Conservation (phyloP, 352 stramenopile genomes). For the Phytopythium vexans region DNA sequence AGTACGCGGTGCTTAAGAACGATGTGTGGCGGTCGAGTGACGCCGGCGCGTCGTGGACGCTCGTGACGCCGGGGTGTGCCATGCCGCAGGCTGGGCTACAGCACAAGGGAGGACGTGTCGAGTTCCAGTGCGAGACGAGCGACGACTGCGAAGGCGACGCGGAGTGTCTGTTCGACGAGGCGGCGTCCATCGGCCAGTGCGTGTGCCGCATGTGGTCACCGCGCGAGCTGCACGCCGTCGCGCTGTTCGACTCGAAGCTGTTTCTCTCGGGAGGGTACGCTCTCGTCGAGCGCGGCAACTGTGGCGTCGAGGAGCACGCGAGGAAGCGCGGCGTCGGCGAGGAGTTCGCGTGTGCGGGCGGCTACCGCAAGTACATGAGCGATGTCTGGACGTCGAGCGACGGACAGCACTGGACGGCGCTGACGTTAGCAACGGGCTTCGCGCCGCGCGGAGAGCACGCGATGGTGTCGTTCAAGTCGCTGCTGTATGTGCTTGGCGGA, state of each 20-base stretch:
- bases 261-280: slow-evolving; percentile 69
- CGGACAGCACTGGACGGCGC: slow-evolving; percentile 49
- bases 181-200: slow-evolving; percentile 43
- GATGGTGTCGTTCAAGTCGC: slow-evolving; percentile 56
- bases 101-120: slow-evolving; percentile 38
- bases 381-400: slow-evolving; percentile 71
- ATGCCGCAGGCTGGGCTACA: slow-evolving; percentile 50
- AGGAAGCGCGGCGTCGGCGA: slow-evolving; percentile 47
- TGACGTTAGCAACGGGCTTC: slow-evolving; percentile 32
- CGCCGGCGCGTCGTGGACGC: slow-evolving; percentile 62
- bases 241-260: slow-evolving; percentile 31
- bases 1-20: slow-evolving; percentile 74
- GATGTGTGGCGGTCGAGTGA: slow-evolving; percentile 78
- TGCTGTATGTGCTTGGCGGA: slow-evolving; percentile 58
- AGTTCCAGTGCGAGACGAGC: slow-evolving; percentile 58
- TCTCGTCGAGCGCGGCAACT: slow-evolving; percentile 58
- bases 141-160: slow-evolving; percentile 66
- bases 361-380: slow-evolving; percentile 64
- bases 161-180: slow-evolving; percentile 48
- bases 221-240: slow-evolving; percentile 66
- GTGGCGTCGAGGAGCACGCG: slow-evolving; percentile 51
- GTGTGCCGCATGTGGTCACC: slow-evolving; percentile 78
- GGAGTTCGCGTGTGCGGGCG: slow-evolving; percentile 61
- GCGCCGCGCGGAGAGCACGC: slow-evolving; percentile 59
- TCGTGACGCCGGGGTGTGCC: slow-evolving; percentile 61